These are phyloP conservation scores for Phytophthora gonapodyides DNA, from an alignment of 352 stramenopile species.

Conservation along the genomic window DNA sequence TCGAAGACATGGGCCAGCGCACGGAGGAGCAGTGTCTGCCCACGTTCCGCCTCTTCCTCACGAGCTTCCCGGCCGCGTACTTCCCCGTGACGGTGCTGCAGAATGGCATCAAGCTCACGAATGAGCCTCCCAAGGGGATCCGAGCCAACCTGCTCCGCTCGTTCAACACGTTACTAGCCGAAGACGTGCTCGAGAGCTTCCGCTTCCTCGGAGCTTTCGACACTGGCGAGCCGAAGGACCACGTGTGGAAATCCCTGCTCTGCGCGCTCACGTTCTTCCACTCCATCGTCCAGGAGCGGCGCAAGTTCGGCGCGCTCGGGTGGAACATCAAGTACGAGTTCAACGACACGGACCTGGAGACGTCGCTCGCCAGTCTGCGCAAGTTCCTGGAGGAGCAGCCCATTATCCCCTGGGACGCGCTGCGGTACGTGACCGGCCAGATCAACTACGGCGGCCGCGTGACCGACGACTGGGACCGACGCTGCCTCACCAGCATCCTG, in stretches of 20 bases:
- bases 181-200: slow-evolving; percentile 73
- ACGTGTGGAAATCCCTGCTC: slow-evolving; percentile 91
- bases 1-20: slow-evolving; percentile 81
- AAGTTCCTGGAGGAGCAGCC: slow-evolving; percentile 94
- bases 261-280: slow-evolving; percentile 94
- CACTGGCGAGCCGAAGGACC: slow-evolving; percentile 58
- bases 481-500: slow-evolving; percentile 93
- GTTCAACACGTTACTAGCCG: slow-evolving; percentile 87
- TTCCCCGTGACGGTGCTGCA: slow-evolving; percentile 94
- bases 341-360: slow-evolving; percentile 96
- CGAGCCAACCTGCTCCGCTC: slow-evolving; percentile 89
- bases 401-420: slow-evolving; percentile 91
- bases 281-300: slow-evolving; percentile 93
- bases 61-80: slow-evolving; percentile 91
- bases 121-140: slow-evolving; percentile 93
- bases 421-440: slow-evolving; percentile 94
- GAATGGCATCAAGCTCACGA: slow-evolving; percentile 94
- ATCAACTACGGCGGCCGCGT: slow-evolving; percentile 97
- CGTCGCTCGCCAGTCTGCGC: slow-evolving; percentile 86
- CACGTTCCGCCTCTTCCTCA: slow-evolving; percentile 93
- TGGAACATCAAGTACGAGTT: slow-evolving; percentile 98
- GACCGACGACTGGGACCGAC: slow-evolving; percentile 95
- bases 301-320: slow-evolving; percentile 94
- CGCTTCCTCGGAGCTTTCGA: slow-evolving; percentile 59
- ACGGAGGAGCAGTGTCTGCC: slow-evolving; percentile 57